These are phyloP conservation scores for Hylodesmum podocarpum DNA, from an alignment of 306 rosid genomes.

Conservation along the genomic window DNA sequence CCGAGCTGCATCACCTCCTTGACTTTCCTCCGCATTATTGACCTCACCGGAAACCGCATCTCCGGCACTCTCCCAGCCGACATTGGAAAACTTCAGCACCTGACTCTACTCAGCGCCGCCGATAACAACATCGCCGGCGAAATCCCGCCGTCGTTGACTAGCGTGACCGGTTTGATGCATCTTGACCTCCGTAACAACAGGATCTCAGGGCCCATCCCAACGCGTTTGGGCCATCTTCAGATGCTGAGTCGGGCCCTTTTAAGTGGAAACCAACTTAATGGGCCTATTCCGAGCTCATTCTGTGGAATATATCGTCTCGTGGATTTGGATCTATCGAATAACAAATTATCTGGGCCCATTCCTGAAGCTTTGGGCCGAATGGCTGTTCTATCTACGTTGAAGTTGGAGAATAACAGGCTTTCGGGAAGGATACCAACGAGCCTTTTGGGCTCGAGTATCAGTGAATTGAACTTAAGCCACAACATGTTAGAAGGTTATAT, in stretches of 20 bases:
- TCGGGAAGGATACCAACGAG: slow-evolving; percentile 52
- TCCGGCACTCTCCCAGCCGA: slow-evolving; percentile 56
- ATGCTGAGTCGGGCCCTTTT: slow-evolving; percentile 65
- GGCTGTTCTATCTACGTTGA: slow-evolving; percentile 60
- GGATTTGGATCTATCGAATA: slow-evolving; percentile 72
- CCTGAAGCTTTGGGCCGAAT: slow-evolving; percentile 57
- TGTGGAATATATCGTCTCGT: slow-evolving; percentile 57
- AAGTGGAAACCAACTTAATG: slow-evolving; percentile 62
- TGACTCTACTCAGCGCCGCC: slow-evolving; percentile 55
- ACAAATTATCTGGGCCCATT: slow-evolving; percentile 55
- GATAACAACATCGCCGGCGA: slow-evolving; percentile 61
- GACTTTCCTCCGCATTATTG: slow-evolving; percentile 70
- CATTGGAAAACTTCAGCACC: slow-evolving; percentile 53
- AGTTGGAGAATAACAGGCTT: slow-evolving; percentile 57
- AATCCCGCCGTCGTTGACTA: slow-evolving; percentile 54
- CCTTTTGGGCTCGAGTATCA: slow-evolving; percentile 50
- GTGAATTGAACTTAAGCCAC: slow-evolving; percentile 57
- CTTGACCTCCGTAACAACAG: slow-evolving; percentile 78
- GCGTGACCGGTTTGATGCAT: slow-evolving; percentile 51
- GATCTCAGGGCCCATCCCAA: slow-evolving; percentile 62
- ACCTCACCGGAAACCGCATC: slow-evolving; percentile 67
- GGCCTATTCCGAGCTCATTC: slow-evolving; percentile 57
- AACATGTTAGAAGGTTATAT: slow-evolving; percentile 48
- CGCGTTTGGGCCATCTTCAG: slow-evolving; percentile 35
- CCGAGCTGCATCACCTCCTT: slow-evolving; percentile 61